Evolutionary conservation across 441 rosid genomes (phyloP), one percentile per base, ranked within the genome.

Genomic region (Brassica hybrid): DNA sequence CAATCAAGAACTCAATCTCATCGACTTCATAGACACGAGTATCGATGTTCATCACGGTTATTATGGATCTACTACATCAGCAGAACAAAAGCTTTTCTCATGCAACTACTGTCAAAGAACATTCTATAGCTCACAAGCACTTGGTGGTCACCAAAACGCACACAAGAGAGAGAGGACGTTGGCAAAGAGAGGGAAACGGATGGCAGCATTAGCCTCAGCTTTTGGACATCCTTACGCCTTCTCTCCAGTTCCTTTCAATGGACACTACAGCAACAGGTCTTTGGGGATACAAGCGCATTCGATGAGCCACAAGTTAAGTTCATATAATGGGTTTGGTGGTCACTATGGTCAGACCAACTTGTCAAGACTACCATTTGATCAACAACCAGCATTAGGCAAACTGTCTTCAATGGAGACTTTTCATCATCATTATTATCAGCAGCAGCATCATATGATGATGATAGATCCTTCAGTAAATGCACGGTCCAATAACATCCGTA

Each of bases 111-210:
- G 98, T 75, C 93, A 90, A 73, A 88, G 95, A 67, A 88, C 86
- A 66, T 93, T 93, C 86, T 90, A 88, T 71, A 91, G 92, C 76
- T 93, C 95, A 43, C 98, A 93, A 81, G 98, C 98, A 7, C 90
- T 93, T 4, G 98, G 98, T 52, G 98, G 98, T 3, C 98, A 93
- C 72, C 98, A 93, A 78, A 93, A 93, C 81, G 98, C 98, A 5
- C 98, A 93, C 75, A 93, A 93, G 74, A 84, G 95, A 84, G 98
- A 93, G 76, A 84, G 98, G 65, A 88, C 87, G 48, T 72, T 90
- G 9, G 95, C 91, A 1, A 93, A 90, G 82, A 85, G 90, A 84
- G 90, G 97, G 16, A 87, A 88, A 54, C 84, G 85, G 34, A 77
- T 87, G 43, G 80, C 83, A 23, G 73, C 72, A 13, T 83, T 88